Base-by-base conservation (phyloP, 352 stramenopile genomes). In the Phytophthora brassicae region DNA sequence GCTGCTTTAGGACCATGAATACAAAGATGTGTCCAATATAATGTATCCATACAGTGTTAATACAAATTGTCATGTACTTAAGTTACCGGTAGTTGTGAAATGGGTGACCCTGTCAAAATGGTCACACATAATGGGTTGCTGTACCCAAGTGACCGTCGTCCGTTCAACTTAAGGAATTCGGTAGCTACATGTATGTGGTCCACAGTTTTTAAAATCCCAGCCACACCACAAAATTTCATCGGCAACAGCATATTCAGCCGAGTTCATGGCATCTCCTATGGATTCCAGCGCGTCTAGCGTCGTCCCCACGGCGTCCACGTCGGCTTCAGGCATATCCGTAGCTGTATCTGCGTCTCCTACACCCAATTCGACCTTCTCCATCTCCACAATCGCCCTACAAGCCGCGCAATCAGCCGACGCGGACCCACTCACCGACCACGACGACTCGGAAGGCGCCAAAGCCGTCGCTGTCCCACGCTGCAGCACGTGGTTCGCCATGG, bases 401-500 rank as follows among this genome's bases (percentile, higher is more conserved):
- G 12, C 35, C 13, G 19, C 46, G 42, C 55, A 64, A 64, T 33
- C 41, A 17, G 17, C 45, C 3, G 60, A 70, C 2, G 2, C 13
- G 1, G 56, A 70, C 16, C 47, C 51, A 17, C 19, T 61, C 16
- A 69, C 63, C 3, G 68, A 69, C 42, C 54, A 65, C 19, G 64
- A 72, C 49, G 56, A 72, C 47, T 56, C 42, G 7, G 60, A 66
- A 0, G 43, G 53, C 28, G 61, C 74, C 20, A 70, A 74, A 44
- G 17, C 56, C 35, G 74, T 90, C n/a, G 68, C 75, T 1, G 69
- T 94, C 41, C 85, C 85, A 16, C 82, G 79, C 41, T 92, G 81
- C 52, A 88, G 76, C 63, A 74, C 79, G 46, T 92, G 85, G 85
- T 94, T 94, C 66, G 65, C 78, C 42, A 74, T 94, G 58, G 80